Conservation (phyloP, 169 alveolate genomes). For the Ichthyophthirius multifiliis region DNA sequence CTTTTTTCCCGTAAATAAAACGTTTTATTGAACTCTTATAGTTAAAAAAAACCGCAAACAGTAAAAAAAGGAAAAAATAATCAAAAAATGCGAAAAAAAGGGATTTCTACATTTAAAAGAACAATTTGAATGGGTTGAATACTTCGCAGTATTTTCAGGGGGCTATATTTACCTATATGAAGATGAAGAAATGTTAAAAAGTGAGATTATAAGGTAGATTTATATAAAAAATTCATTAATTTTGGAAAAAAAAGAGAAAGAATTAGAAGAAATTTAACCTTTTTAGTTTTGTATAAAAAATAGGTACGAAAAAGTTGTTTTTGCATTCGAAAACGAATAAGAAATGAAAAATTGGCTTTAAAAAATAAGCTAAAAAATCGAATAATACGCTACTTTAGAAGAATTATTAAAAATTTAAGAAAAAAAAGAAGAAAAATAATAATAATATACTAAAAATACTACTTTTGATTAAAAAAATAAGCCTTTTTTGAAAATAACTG, state of each 20-base stretch:
- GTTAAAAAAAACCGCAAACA: background rate
- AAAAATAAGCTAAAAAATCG: background rate
- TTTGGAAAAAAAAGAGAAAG: too few relatives aligned
- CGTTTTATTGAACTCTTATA: too few relatives aligned
- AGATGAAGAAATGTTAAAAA: background rate
- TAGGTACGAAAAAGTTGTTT: background rate
- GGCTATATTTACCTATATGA: background rate
- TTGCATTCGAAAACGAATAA: slow-evolving; percentile 15
- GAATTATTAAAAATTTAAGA: slow-evolving; percentile 8
- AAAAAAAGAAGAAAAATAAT: background rate
- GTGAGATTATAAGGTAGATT: background rate
- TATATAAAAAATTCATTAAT: background rate
- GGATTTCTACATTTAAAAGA: background rate
- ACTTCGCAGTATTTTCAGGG: background rate
- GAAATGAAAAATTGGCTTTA: slow-evolving; percentile 25
- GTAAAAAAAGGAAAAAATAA: background rate
- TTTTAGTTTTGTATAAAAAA: background rate
- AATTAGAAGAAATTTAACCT: background rate
- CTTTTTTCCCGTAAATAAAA: too few relatives aligned
- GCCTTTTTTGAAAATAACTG: background rate
- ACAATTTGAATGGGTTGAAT: background rate
- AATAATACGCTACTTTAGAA: slow-evolving; percentile 13
- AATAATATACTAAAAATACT: background rate
- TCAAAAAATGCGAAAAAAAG: background rate
- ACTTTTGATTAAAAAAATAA: background rate